These are phyloP conservation scores for Ogataea salicorniae DNA, from an alignment of 805 yeast species.

Conservation along the genomic window DNA sequence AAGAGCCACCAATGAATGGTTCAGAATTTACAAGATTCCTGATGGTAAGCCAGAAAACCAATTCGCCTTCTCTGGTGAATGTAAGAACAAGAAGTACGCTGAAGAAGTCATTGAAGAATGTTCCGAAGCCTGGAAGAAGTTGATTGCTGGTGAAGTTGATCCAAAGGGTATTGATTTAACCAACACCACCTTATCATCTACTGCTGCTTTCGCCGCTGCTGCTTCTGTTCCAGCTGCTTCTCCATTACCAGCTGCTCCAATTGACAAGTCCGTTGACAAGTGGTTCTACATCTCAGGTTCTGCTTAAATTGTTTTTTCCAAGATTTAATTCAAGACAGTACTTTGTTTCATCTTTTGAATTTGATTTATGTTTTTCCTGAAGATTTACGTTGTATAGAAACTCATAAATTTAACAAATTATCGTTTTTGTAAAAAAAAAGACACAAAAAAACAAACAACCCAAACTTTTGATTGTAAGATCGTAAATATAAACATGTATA, in stretches of 20 bases:
- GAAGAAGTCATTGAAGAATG: slow-evolving; percentile 80
- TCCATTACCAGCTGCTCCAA: slow-evolving; percentile 81
- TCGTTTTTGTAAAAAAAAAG: no score
- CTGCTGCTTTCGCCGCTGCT: slow-evolving; percentile 49
- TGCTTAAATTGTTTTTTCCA: slow-evolving; percentile 25
- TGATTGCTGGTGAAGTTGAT: slow-evolving; percentile 60
- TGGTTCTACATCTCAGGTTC: slow-evolving; percentile 96
- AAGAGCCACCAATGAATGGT: slow-evolving; percentile 96
- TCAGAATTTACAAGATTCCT: slow-evolving; percentile 95
- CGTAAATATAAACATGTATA: neutral
- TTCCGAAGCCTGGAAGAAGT: slow-evolving; percentile 74
- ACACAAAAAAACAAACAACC: no score
- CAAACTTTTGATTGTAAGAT: neutral
- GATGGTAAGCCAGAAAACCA: slow-evolving; percentile 97
- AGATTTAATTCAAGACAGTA: neutral
- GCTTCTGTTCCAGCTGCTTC: slow-evolving; percentile 63
- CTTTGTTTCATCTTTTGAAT: neutral
- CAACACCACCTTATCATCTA: slow-evolving; percentile 62
- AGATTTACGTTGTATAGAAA: neutral
- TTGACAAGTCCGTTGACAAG: slow-evolving; percentile 93
- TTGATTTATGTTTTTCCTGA: neutral
- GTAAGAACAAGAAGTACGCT: slow-evolving; percentile 83
- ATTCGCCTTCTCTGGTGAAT: slow-evolving; percentile 95
- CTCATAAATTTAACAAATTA: no score
- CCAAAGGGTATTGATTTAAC: slow-evolving; percentile 66